phyloP scores from a whole-genome alignment of 495 filamentous ascomycete genomes.

The Extremus antarcticus region DNA sequence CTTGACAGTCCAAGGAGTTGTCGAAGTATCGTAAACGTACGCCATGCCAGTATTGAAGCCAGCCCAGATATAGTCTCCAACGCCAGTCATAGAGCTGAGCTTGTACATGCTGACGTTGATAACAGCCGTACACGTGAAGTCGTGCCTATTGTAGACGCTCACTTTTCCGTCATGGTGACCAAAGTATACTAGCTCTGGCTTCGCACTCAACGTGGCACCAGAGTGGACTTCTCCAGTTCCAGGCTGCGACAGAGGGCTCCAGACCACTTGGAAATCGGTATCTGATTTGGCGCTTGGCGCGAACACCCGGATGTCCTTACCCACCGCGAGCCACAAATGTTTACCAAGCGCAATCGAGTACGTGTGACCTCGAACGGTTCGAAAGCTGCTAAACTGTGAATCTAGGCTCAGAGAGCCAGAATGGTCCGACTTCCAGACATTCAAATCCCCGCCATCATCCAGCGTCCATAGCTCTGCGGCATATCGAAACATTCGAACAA shows the following conservation, averaged over 20 bases:
- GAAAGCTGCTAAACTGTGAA: slow-evolving; percentile 53
- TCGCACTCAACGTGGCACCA: slow-evolving; percentile 58
- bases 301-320: slow-evolving; percentile 80
- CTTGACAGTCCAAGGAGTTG: slow-evolving; percentile 74
- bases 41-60: slow-evolving; percentile 94
- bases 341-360: slow-evolving; percentile 75
- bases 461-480: slow-evolving; percentile 88
- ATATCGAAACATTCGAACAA: slow-evolving; percentile 78
- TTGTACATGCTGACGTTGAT: slow-evolving; percentile 88
- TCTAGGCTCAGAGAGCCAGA: slow-evolving; percentile 62
- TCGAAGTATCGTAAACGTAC: slow-evolving; percentile 76
- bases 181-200: slow-evolving; percentile 75
- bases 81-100: slow-evolving; percentile 76
- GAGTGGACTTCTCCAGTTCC: slow-evolving; percentile 79
- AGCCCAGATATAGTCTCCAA: slow-evolving; percentile 81
- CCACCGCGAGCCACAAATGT: slow-evolving; percentile 77
- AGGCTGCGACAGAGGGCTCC: slow-evolving; percentile 54
- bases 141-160: slow-evolving; percentile 69
- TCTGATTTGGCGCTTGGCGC: slow-evolving; percentile 57
- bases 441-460: slow-evolving; percentile 79
- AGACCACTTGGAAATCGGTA: slow-evolving; percentile 57
- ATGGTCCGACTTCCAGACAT: slow-evolving; percentile 77
- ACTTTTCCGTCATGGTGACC: slow-evolving; percentile 92
- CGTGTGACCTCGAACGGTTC: slow-evolving; percentile 69
- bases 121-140: slow-evolving; percentile 63